Evolutionary conservation across 2,329 filamentous ascomycete species (phyloP), one percentile per base, ranked within the genome.

Genomic region (Hypoxylon sp.): DNA sequence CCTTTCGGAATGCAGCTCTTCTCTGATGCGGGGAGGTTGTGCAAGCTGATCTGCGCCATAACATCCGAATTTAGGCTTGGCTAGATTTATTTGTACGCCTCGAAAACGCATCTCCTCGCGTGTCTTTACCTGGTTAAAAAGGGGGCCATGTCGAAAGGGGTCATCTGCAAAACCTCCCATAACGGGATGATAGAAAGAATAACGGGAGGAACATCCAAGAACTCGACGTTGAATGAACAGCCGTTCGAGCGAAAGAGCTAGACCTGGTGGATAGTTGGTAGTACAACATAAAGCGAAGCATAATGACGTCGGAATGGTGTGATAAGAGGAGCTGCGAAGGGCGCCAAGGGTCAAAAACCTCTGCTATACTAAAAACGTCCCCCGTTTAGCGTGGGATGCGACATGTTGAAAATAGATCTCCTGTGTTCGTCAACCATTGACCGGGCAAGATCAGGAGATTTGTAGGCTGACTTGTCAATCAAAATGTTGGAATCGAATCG

Each of bases 231-330:
- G 24, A 49, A 57, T 46, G 24, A 49, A 55, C 40, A 60, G 45
- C 56, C 55, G 45, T 55, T 44, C 28, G 52, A 58, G 57, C 49
- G 57, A 28, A 38, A 61, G 45, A 61, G 45, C 57, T 60, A 38
- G 49, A 16, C 32, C 61, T 59, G 38, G 38, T 64, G 61, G 46
- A 32, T 54, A 64, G 63, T 69, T 64, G 57, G 65, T 71, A 61
- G 42, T 58, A 72, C 71, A 52, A 40, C 68, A 65, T 65, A 49
- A 56, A 30, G 42, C 20, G 49, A 69, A 64, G 67, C 64, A 58
- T 33, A 60, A 73, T 74, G 72, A 73, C 71, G 72, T 74, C 64
- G 65, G 69, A 62, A 65, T 74, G 71, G 72, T 67, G 70, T 67
- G 70, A 73, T 63, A 44, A 68, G 61, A 61, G 63, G 60, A 63